Evolutionary conservation across 352 stramenopile species (phyloP), one percentile per base, ranked within the genome.

Genomic region (Pythium folliculosum): DNA sequence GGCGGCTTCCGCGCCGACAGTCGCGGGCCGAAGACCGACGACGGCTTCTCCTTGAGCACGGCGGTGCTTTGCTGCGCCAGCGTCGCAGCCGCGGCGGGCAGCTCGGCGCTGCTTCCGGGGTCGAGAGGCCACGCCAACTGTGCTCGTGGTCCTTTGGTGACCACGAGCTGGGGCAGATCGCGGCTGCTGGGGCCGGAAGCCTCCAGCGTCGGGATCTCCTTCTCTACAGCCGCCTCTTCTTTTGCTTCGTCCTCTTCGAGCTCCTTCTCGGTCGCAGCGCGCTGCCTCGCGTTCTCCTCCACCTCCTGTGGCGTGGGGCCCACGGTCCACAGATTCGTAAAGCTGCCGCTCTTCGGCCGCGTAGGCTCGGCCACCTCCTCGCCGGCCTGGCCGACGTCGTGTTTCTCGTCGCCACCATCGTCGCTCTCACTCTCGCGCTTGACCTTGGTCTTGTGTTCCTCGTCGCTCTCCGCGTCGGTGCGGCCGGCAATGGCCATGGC

Each of bases 81-180:
- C 12, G 60, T 60, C 22, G 8, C 4, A 25, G 50, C 1, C 12
- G 32, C 22, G 19, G 43, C 19, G 17, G 19, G 43, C 43, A 16
- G 10, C 43, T 48, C 19, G 43, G 16, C 27, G 27, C 27, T 32
- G 27, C 27, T 32, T 2, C 27, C 27, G 27, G 14, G 43, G 13
- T 7, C 19, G 43, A 54, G 50, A 2, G 69, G 63, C 1, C 62
- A 71, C 12, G 81, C 25, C 35, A 78, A 43, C 47, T 73, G 59
- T 55, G 80, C 49, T 0, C 77, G 72, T 10, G 78, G 78, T 0
- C 79, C 78, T 23, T 80, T 86, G 19, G 77, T 84, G 21, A 87
- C 77, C 44, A 72, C 49, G 12, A 87, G 71, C 57, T 80, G 77
- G 12, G 76, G 75, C 5, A 80, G 30, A 0, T 73, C 64, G 21